A percentile compares a stretch with the other conserved stretches of the same genome.
Conservation (phyloP, 2,329 filamentous ascomycete species). For the Colletotrichum euphorbiae region DNA sequence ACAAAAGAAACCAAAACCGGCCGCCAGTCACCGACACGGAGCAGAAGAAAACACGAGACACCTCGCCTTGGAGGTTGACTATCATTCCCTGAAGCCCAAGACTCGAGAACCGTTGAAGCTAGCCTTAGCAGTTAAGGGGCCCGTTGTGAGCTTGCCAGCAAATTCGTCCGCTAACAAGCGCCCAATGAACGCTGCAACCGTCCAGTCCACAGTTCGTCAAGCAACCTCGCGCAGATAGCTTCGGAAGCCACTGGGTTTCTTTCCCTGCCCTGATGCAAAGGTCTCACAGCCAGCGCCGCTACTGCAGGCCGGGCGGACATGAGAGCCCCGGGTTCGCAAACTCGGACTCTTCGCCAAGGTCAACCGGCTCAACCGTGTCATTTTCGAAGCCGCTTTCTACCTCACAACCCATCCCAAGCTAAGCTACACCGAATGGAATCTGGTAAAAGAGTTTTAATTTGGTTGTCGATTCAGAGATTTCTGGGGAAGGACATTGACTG, state of each 20-base stretch:
- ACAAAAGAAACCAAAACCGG: constrained; percentile 17
- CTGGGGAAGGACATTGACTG: neutral
- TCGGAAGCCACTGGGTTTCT: neutral
- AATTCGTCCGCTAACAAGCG: neutral
- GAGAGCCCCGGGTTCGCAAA: neutral
- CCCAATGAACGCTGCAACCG: neutral
- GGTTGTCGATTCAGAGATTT: neutral
- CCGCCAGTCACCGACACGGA: neutral
- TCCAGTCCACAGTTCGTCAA: neutral
- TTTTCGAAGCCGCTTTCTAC: constrained; percentile 20
- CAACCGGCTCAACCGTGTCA: constrained; percentile 5
- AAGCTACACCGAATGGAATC: neutral
- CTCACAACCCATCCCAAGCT: neutral
- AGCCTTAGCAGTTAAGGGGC: neutral
- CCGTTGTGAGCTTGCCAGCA: neutral
- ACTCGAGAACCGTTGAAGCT: constrained; percentile 15
- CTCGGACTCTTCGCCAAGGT: neutral
- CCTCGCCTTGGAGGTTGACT: neutral
- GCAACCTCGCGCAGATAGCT: neutral
- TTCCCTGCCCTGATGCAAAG: neutral
- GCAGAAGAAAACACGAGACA: neutral
- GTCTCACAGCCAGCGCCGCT: constrained; percentile 6
- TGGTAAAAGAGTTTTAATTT: neutral
- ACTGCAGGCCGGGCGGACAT: neutral
- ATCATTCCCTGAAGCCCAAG: neutral